These are phyloP conservation scores for Ambrosiella cleistominuta DNA, from an alignment of 2,329 filamentous ascomycete species.

Conservation along the genomic window DNA sequence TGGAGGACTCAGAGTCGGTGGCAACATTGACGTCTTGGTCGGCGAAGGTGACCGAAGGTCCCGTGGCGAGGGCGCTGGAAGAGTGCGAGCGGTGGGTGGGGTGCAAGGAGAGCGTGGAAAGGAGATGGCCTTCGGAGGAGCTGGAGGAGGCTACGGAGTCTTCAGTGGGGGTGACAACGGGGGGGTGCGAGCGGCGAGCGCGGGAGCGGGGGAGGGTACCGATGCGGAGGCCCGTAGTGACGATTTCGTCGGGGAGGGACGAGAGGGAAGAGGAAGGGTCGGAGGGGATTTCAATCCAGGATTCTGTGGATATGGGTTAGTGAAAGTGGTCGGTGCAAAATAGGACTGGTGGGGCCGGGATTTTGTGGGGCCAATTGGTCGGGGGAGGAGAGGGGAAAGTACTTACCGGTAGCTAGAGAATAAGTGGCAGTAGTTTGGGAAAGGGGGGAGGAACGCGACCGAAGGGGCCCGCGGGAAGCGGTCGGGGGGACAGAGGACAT, in stretches of 20 bases:
- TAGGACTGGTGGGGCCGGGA: background rate
- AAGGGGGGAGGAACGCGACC: too few species aligned
- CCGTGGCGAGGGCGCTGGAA: background rate
- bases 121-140: conserved; percentile 27
- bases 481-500: background rate
- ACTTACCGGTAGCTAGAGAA: background rate
- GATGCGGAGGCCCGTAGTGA: conserved; percentile 72
- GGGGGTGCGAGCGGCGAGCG: conserved; percentile 25
- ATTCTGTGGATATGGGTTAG: conserved; percentile 40
- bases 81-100: background rate
- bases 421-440: background rate
- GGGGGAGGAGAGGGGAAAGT: background rate
- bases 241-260: conserved; percentile 70
- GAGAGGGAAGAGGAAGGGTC: conserved; percentile 87
- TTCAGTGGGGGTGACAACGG: conserved; percentile 13
- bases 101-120: background rate
- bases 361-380: background rate
- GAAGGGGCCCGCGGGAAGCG: too few species aligned
- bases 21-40: background rate
- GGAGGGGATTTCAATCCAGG: conserved; percentile 88
- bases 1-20: conserved; percentile 18
- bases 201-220: conserved; percentile 38
- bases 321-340: background rate
- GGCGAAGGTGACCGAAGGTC: conserved; percentile 1
- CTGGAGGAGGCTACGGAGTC: conserved; percentile 22